Base-by-base conservation (phyloP, 192 early-diverging fungal genomes). In the Mortierella claussenii region DNA sequence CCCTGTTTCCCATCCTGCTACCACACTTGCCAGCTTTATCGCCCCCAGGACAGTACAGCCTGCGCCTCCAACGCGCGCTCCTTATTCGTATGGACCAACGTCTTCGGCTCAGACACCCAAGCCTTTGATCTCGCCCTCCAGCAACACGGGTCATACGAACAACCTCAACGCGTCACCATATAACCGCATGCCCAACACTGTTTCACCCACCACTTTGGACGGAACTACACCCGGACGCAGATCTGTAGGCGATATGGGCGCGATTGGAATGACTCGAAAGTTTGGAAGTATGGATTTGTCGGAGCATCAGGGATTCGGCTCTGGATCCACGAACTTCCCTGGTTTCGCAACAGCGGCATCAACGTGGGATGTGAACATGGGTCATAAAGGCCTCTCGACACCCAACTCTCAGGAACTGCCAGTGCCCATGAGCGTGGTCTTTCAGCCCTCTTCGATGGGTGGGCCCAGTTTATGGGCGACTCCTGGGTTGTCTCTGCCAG, bases 61-160 rank as follows among this genome's bases (percentile, higher is more conserved):
- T 0, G n/a, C 46, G 0, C 65, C 73, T 4, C 65, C 73, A 17
- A 57, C 56, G 4, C 63, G 73, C 17, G 65, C 59, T 17, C 73
- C 73, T 17, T 76, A 76, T 21, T 55, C 45, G 1, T 76, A 76
- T 48, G 73, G 73, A 27, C 70, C 70, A 42, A 18, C 70, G 27
- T 60, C 70, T 0, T 31, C 54, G 36, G 6, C 60, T 33, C 46
- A 49, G 23, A 44, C 15, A 15, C 5, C 36, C 15, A 69, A 61
- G 50, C 33, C 68, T 3, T 7, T 46, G 36, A 5, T 47, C 21
- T 36, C 65, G 17, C 69, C 67, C 23, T 48, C 61, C 9, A 54
- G 65, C 36, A 54, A 24, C 51, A 43, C 32, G n/a, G 48, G 42
- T 28, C 52, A 56, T 26, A 13, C 51, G 24, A 40, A 37, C 37